Conservation (phyloP, 768 basidiomycete genomes). For the Hericium alpestre region DNA sequence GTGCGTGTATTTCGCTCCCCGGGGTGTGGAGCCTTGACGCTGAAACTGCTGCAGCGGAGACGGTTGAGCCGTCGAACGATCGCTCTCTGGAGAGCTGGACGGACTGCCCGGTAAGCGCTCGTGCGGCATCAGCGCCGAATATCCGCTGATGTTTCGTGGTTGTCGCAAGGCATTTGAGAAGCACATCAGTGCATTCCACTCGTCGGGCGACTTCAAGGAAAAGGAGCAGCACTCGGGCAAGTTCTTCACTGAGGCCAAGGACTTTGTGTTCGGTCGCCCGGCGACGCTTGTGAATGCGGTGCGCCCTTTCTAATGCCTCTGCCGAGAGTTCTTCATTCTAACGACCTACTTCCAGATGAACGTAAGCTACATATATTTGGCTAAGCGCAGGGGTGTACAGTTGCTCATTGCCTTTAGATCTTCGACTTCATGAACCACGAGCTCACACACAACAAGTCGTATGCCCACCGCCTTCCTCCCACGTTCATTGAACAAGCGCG, state of each 20-base stretch:
- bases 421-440: conserved; percentile 72
- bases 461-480: conserved; percentile 72
- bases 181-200: conserved; percentile 50
- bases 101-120: conserved; percentile 36
- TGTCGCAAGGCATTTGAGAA: conserved; percentile 46
- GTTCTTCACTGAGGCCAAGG: conserved; percentile 58
- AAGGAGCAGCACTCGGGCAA: conserved; percentile 43
- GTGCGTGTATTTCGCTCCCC: conserved; percentile 23
- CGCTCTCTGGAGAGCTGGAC: conserved; percentile 79
- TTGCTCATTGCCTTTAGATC: conserved; percentile 32
- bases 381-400: neutral
- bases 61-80: conserved; percentile 77
- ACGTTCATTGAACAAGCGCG: conserved; percentile 65
- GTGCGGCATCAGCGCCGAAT: neutral
- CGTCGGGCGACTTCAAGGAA: conserved; percentile 56
- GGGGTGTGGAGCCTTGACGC: neutral
- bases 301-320: conserved; percentile 18
- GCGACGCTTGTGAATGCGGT: conserved; percentile 61
- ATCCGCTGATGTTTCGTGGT: neutral
- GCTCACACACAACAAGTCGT: conserved; percentile 74
- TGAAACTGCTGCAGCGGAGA: conserved; percentile 47
- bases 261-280: conserved; percentile 63
- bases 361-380: conserved; percentile 30
- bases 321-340: conserved; percentile 9
- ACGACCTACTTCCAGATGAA: conserved; percentile 46